phyloP scores from a whole-genome alignment of 2,329 filamentous ascomycete genomes.

The Rugonectria rugulosa region DNA sequence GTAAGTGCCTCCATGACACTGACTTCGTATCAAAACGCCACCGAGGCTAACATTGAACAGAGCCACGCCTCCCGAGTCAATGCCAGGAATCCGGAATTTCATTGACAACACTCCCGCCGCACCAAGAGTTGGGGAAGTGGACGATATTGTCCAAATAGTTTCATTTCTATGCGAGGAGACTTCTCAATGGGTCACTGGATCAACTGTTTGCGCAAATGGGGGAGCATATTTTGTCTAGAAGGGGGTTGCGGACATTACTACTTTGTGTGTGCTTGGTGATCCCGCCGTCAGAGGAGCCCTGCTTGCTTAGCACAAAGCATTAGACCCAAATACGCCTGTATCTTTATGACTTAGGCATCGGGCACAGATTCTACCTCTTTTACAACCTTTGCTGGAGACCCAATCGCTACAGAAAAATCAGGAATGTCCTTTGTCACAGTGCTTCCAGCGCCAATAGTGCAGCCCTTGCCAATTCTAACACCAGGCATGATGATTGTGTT shows the following conservation, averaged over 20 bases:
- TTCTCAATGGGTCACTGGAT: slow-evolving; percentile 38
- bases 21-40: too few species aligned
- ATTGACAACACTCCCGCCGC: slow-evolving; percentile 21
- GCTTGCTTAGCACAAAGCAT: too few species aligned
- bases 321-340: too few species aligned
- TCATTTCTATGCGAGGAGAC: slow-evolving; percentile 36
- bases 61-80: too few species aligned
- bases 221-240: slow-evolving; percentile 16
- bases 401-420: neutral
- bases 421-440: slow-evolving; percentile 53
- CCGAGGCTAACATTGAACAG: neutral
- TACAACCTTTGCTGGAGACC: neutral
- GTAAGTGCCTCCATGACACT: too few species aligned
- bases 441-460: slow-evolving; percentile 57
- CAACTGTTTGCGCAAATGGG: slow-evolving; percentile 34
- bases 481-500: slow-evolving; percentile 58
- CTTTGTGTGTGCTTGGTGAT: too few species aligned
- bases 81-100: too few species aligned
- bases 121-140: slow-evolving; percentile 32
- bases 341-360: too few species aligned
- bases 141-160: slow-evolving; percentile 39
- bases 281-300: too few species aligned
- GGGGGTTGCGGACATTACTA: too few species aligned
- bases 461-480: slow-evolving; percentile 59
- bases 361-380: neutral